Conservation (phyloP, 163 green algal species). For the Chloroidium sp. region DNA sequence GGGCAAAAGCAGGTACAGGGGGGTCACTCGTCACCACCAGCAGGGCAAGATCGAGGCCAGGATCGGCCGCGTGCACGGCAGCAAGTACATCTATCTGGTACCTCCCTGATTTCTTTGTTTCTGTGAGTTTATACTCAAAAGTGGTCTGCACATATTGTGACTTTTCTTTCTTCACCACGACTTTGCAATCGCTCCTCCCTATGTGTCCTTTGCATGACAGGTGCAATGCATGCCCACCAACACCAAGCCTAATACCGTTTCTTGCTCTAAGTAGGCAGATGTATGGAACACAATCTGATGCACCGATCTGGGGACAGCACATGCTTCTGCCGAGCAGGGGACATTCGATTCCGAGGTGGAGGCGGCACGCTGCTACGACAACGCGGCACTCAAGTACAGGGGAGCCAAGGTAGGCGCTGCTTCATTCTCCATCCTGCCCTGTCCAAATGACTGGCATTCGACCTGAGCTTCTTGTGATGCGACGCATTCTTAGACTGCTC, state of each 20-base stretch:
- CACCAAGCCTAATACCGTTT: not conserved
- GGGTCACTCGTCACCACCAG: constrained; percentile 82
- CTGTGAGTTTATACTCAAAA: not conserved
- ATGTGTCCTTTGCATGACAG: not conserved
- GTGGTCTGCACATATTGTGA: too few relatives aligned
- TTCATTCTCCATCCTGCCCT: not conserved
- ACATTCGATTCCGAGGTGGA: constrained; percentile 23
- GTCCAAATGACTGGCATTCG: not conserved
- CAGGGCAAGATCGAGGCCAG: constrained; percentile 79
- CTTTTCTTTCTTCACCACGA: constrained; percentile 31
- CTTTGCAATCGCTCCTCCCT: too few relatives aligned
- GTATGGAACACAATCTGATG: too few relatives aligned
- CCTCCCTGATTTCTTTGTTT: constrained; percentile 11
- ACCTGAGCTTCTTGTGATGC: too few relatives aligned
- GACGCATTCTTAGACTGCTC: not conserved
- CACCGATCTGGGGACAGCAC: too few relatives aligned
- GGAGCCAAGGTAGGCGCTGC: constrained; percentile 39
- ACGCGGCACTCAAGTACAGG: constrained; percentile 45
- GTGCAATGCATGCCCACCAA: not conserved
- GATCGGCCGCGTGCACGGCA: constrained; percentile 58
- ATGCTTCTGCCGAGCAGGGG: not conserved
- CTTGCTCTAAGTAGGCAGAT: too few relatives aligned
- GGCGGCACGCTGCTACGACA: constrained; percentile 39
- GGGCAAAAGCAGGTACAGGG: constrained; percentile 54
- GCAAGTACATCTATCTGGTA: constrained; percentile 40